These are phyloP conservation scores for Ophiostoma perfectum DNA, from an alignment of 2,329 filamentous ascomycete genomes.

Conservation along the genomic window DNA sequence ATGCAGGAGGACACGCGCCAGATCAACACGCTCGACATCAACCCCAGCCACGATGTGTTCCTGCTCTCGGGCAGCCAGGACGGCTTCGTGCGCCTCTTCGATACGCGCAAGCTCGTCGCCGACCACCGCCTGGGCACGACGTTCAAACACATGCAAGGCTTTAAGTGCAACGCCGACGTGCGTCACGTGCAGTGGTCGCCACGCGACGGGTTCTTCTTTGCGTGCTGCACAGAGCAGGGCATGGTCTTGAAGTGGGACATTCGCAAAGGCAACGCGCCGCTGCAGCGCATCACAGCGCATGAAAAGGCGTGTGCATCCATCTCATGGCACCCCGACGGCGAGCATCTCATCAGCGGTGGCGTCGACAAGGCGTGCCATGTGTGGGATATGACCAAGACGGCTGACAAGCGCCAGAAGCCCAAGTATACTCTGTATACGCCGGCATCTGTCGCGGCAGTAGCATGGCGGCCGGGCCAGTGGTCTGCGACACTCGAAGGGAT, in stretches of 20 bases:
- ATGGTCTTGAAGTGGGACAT: constrained; percentile 61
- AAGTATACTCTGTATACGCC: constrained; percentile 58
- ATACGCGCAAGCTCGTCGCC: constrained; percentile 43
- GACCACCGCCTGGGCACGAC: constrained; percentile 47
- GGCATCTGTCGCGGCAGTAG: constrained; percentile 52
- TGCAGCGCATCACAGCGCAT: constrained; percentile 57
- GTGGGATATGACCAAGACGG: constrained; percentile 57
- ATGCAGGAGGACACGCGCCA: constrained; percentile 58
- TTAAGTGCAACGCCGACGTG: constrained; percentile 55
- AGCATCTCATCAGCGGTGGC: constrained; percentile 59
- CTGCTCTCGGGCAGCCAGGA: constrained; percentile 60
- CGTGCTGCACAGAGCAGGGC: constrained; percentile 59
- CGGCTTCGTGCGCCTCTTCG: constrained; percentile 57
- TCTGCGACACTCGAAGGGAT: constrained; percentile 53
- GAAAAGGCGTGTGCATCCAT: constrained; percentile 56
- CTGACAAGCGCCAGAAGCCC: constrained; percentile 59
- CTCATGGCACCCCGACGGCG: constrained; percentile 63
- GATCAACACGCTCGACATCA: constrained; percentile 59
- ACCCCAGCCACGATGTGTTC: constrained; percentile 53
- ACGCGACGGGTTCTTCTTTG: constrained; percentile 55
- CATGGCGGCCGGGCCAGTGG: constrained; percentile 62
- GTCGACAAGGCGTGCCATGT: constrained; percentile 58
- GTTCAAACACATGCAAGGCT: constrained; percentile 44
- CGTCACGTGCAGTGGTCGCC: constrained; percentile 62
- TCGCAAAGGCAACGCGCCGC: constrained; percentile 47